These are phyloP conservation scores for Coniochaeta prunicola DNA, from an alignment of 2,329 filamentous ascomycete species.

Conservation along the genomic window DNA sequence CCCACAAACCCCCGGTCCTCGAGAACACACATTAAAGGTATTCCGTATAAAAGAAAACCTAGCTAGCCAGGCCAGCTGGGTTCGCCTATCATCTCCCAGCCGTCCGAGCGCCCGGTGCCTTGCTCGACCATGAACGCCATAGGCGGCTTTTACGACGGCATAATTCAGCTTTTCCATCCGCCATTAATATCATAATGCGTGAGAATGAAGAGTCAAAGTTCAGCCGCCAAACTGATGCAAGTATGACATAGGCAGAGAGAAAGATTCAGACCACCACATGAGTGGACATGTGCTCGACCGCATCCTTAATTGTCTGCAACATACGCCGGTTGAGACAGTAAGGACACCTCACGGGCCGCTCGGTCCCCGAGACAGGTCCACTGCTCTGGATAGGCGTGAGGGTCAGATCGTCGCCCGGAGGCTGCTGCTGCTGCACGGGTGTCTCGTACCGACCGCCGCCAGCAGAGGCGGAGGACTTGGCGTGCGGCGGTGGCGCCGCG, in stretches of 20 bases:
- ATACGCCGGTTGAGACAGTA: conserved; percentile 56
- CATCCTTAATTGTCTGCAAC: conserved; percentile 53
- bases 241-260: neutral
- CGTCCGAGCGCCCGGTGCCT: neutral
- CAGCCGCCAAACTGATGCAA: neutral
- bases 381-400: conserved; percentile 49
- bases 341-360: conserved; percentile 48
- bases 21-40: neutral
- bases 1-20: too few relatives aligned
- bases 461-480: neutral
- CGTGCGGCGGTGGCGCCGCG: neutral
- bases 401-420: conserved; percentile 33
- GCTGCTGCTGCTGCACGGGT: conserved; percentile 6
- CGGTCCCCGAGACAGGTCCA: conserved; percentile 34
- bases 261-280: conserved; percentile 46
- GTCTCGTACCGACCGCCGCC: conserved; percentile 6
- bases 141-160: neutral
- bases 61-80: too few relatives aligned
- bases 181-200: too few relatives aligned
- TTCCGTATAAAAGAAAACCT: too few relatives aligned
- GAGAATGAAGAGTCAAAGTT: neutral
- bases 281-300: conserved; percentile 55
- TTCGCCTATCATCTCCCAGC: neutral
- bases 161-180: too few relatives aligned
- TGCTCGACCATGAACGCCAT: neutral